A percentile compares a stretch with the other conserved stretches of the same genome.
These are phyloP conservation scores for Malus sieversii DNA, from an alignment of 306 rosid genomes.

Conservation along the genomic window DNA sequence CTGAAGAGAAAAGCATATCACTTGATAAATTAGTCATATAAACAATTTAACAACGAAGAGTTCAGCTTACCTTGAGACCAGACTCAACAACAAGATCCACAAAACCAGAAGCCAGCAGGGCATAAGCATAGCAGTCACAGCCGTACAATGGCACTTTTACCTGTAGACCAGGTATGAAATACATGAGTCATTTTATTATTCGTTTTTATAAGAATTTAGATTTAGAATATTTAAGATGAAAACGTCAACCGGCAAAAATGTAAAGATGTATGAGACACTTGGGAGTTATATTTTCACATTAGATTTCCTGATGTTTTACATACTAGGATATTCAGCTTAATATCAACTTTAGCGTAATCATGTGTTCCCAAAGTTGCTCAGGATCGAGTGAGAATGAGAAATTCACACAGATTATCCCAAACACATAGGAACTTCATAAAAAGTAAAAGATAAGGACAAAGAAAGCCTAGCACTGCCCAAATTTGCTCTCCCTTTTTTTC, in stretches of 20 bases:
- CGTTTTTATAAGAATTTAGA: background rate
- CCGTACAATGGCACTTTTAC: slow-evolving; percentile 90
- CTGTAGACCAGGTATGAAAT: slow-evolving; percentile 32
- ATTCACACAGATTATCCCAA: background rate
- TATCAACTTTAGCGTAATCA: background rate
- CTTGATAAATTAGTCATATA: background rate
- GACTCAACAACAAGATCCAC: slow-evolving; percentile 95
- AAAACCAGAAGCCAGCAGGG: slow-evolving; percentile 82
- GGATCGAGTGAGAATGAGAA: background rate
- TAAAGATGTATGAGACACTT: background rate
- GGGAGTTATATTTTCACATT: background rate
- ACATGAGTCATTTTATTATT: background rate
- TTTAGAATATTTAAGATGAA: background rate
- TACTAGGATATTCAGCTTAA: background rate
- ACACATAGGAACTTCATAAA: background rate
- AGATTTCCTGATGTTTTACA: background rate
- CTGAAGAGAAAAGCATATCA: background rate
- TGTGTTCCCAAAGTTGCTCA: background rate
- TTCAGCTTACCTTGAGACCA: slow-evolving; percentile 65
- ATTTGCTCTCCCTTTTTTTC: background rate
- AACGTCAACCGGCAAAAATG: background rate
- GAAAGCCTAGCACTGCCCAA: background rate
- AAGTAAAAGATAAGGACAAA: background rate
- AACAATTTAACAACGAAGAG: background rate
- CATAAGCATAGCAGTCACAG: slow-evolving; percentile 98